A percentile compares a stretch with the other conserved stretches of the same genome.
These are phyloP conservation scores for Tirmania nivea DNA, from an alignment of 495 filamentous ascomycete species.

Conservation along the genomic window DNA sequence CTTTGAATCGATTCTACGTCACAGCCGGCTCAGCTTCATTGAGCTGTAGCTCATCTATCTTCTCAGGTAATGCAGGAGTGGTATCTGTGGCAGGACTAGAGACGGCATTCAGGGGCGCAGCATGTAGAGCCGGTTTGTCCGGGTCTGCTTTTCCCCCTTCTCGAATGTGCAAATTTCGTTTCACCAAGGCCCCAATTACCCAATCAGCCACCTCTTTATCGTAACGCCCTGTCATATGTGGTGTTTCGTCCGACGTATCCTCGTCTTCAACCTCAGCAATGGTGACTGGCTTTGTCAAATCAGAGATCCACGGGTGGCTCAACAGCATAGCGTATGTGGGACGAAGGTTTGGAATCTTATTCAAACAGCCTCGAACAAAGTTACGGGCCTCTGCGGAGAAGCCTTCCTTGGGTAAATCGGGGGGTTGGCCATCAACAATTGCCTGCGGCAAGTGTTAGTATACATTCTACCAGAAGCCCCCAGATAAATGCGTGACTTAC, in stretches of 20 bases:
- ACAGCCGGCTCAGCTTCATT: too few relatives aligned
- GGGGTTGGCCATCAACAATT: slow-evolving; percentile 89
- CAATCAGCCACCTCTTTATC: slow-evolving; percentile 68
- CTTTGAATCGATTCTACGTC: too few relatives aligned
- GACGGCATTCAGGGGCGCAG: slow-evolving; percentile 40
- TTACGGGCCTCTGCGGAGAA: slow-evolving; percentile 64
- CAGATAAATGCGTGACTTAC: slow-evolving; percentile 34
- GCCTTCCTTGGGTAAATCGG: slow-evolving; percentile 51
- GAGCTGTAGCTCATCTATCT: too few relatives aligned
- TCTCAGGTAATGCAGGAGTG: too few relatives aligned
- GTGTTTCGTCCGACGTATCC: slow-evolving; percentile 21
- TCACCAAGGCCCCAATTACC: slow-evolving; percentile 52
- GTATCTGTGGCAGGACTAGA: too few relatives aligned
- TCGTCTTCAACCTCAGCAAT: slow-evolving; percentile 51
- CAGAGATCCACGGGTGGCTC: slow-evolving; percentile 66
- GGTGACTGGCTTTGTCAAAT: slow-evolving; percentile 59
- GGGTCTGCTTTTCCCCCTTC: slow-evolving; percentile 23
- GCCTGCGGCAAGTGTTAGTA: slow-evolving; percentile 35
- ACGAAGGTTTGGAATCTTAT: slow-evolving; percentile 76
- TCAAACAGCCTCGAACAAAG: slow-evolving; percentile 74
- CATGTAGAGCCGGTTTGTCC: slow-evolving; percentile 52
- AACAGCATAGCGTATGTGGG: slow-evolving; percentile 79
- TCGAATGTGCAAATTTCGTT: slow-evolving; percentile 30
- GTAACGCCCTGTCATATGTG: slow-evolving; percentile 6
- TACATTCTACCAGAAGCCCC: slow-evolving; percentile 1